These are phyloP conservation scores for Mimosa pudica DNA, from an alignment of 306 rosid genomes.

Conservation along the genomic window DNA sequence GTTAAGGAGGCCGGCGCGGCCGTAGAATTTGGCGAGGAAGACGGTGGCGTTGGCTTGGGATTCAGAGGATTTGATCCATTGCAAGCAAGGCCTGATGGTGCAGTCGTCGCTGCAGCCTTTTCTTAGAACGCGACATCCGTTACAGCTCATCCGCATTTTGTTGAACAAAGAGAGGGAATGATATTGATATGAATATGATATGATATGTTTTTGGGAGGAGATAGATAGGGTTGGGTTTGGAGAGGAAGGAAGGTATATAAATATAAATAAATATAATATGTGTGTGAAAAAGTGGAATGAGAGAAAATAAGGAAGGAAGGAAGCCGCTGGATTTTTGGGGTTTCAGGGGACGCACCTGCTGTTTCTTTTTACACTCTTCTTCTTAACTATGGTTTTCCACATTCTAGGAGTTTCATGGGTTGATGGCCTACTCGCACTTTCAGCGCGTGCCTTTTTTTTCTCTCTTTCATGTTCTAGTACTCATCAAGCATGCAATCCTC, in stretches of 20 bases:
- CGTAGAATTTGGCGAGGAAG: constrained; percentile 92
- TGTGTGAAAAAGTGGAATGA: neutral
- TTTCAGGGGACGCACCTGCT: constrained; percentile 57
- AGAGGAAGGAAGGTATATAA: constrained; percentile 25
- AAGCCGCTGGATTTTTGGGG: constrained; percentile 60
- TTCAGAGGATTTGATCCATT: constrained; percentile 81
- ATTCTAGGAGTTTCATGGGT: constrained; percentile 44
- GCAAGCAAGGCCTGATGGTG: constrained; percentile 85
- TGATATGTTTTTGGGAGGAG: neutral
- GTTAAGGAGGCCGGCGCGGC: constrained; percentile 96
- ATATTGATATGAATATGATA: no score
- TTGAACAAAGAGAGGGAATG: neutral
- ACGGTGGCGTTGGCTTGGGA: constrained; percentile 95
- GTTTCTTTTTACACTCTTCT: neutral
- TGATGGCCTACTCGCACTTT: neutral
- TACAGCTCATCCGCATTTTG: constrained; percentile 95
- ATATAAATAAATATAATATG: neutral
- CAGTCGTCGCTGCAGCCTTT: constrained; percentile 94
- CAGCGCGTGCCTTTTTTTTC: constrained; percentile 27
- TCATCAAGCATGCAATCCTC: no score
- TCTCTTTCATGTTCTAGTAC: neutral
- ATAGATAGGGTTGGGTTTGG: neutral
- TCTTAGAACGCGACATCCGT: constrained; percentile 85
- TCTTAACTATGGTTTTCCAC: constrained; percentile 54
- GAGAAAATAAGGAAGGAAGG: constrained; percentile 5